phyloP scores from a whole-genome alignment of 192 early-diverging fungal species.

The Rhizophagus clarus region DNA sequence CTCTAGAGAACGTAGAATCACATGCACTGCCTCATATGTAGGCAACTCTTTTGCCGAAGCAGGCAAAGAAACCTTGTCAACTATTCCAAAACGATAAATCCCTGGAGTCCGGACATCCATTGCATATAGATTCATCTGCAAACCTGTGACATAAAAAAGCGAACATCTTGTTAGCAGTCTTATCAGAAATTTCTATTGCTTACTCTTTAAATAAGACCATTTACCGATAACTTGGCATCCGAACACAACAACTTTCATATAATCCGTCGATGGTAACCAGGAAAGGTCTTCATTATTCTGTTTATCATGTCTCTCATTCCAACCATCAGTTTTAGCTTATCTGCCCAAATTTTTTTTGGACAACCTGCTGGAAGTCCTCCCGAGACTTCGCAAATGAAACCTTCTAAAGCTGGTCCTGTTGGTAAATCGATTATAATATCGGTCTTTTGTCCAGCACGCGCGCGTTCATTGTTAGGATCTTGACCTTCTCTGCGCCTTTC shows the following conservation, averaged over 20 bases:
- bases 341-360: conserved; percentile 15
- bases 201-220: not conserved
- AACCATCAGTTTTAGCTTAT: conserved; percentile 27
- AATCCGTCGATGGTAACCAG: not conserved
- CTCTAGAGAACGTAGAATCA: conserved; percentile 26
- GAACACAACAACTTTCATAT: conserved; percentile 29
- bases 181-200: conserved; percentile 19
- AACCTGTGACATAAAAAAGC: conserved; percentile 23
- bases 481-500: conserved; percentile 2
- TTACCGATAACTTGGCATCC: conserved; percentile 28
- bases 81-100: conserved; percentile 24
- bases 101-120: conserved; percentile 25
- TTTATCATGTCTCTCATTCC: conserved; percentile 33
- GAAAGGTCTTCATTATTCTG: conserved; percentile 25
- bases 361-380: conserved; percentile 28
- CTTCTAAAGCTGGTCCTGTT: conserved; percentile 30
- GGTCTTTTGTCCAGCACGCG: not conserved
- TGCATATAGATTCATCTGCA: conserved; percentile 29
- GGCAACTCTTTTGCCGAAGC: conserved; percentile 9
- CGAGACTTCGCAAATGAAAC: conserved; percentile 28
- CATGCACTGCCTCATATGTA: conserved; percentile 17
- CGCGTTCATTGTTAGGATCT: conserved; percentile 16
- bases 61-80: conserved; percentile 28
- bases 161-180: not conserved
- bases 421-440: conserved; percentile 21